Percentiles rank a stretch among this genome's conserved stretches.
phyloP scores from a whole-genome alignment of 2,329 filamentous ascomycete species.

The Eutypella sp. region DNA sequence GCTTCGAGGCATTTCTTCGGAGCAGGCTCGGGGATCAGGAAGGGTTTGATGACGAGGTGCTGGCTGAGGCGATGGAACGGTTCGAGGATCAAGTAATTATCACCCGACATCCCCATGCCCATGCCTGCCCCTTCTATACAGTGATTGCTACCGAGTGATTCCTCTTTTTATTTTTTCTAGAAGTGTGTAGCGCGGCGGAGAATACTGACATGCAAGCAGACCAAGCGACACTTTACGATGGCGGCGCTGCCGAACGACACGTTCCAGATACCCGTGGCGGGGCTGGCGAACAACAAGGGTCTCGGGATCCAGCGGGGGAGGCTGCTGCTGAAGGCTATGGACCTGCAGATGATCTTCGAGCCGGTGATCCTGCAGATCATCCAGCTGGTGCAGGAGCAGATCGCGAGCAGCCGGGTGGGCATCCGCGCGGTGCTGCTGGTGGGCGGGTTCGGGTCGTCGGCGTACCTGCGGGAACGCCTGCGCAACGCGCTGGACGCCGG shows the following conservation, averaged over 20 bases:
- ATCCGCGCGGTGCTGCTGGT: conserved; percentile 43
- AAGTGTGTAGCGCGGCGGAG: background rate
- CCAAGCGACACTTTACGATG: conserved; percentile 33
- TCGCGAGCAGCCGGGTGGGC: conserved; percentile 34
- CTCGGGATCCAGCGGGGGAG: conserved; percentile 31
- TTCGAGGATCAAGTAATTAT: conserved; percentile 36
- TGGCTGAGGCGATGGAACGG: conserved; percentile 35
- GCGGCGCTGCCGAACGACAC: conserved; percentile 31
- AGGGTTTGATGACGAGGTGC: conserved; percentile 37
- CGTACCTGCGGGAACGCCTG: conserved; percentile 39
- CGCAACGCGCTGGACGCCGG: conserved; percentile 23
- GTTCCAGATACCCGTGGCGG: conserved; percentile 32
- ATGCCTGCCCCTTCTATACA: no score
- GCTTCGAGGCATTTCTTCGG: conserved; percentile 41
- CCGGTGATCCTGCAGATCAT: conserved; percentile 39
- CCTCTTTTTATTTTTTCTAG: background rate
- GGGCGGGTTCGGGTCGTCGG: conserved; percentile 44
- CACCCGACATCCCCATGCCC: background rate
- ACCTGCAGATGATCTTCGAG: conserved; percentile 38
- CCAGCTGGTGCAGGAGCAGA: conserved; percentile 38
- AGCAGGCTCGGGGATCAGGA: conserved; percentile 38
- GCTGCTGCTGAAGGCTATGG: conserved; percentile 32
- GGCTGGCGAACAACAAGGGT: conserved; percentile 31
- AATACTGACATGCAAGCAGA: conserved; percentile 14
- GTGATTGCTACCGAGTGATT: background rate